These are phyloP conservation scores for Ustilaginoidea virens DNA, from an alignment of 2,329 filamentous ascomycete species.

Conservation along the genomic window DNA sequence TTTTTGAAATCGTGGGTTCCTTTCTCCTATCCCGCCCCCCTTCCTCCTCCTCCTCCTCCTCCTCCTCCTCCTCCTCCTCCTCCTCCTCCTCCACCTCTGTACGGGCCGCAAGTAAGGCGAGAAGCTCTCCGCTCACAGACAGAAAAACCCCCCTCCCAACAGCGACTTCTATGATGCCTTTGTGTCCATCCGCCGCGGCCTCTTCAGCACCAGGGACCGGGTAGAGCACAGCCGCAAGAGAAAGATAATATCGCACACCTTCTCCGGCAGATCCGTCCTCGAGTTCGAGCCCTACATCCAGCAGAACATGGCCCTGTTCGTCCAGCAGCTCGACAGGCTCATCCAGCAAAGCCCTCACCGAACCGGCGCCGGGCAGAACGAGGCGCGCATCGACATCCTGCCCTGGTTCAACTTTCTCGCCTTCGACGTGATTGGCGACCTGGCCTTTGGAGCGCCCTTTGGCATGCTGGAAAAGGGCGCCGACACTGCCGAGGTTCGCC, in stretches of 20 bases:
- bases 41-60: background rate
- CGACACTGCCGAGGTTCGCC: slow-evolving; percentile 61
- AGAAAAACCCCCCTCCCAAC: background rate
- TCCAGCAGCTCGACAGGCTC: slow-evolving; percentile 56
- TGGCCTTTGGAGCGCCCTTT: slow-evolving; percentile 36
- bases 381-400: slow-evolving; percentile 55
- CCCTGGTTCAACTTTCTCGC: slow-evolving; percentile 54
- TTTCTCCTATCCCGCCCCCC: background rate
- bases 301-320: slow-evolving; percentile 59
- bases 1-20: slow-evolving; percentile 49
- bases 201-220: slow-evolving; percentile 82
- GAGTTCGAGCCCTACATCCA: slow-evolving; percentile 87
- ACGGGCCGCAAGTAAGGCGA: too few relatives aligned
- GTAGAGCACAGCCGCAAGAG: slow-evolving; percentile 75
- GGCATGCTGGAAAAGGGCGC: slow-evolving; percentile 61
- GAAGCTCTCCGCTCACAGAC: too few relatives aligned
- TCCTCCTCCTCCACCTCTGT: too few relatives aligned
- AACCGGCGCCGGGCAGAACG: slow-evolving; percentile 40
- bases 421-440: slow-evolving; percentile 32
- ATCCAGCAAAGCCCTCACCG: slow-evolving; percentile 26
- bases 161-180: slow-evolving; percentile 87
- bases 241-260: slow-evolving; percentile 78
- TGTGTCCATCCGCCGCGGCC: slow-evolving; percentile 67
- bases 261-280: slow-evolving; percentile 63
- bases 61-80: too few relatives aligned